These are phyloP conservation scores for Saccharum hybrid DNA, from an alignment of 202 grass and related monocot species.

Conservation along the genomic window DNA sequence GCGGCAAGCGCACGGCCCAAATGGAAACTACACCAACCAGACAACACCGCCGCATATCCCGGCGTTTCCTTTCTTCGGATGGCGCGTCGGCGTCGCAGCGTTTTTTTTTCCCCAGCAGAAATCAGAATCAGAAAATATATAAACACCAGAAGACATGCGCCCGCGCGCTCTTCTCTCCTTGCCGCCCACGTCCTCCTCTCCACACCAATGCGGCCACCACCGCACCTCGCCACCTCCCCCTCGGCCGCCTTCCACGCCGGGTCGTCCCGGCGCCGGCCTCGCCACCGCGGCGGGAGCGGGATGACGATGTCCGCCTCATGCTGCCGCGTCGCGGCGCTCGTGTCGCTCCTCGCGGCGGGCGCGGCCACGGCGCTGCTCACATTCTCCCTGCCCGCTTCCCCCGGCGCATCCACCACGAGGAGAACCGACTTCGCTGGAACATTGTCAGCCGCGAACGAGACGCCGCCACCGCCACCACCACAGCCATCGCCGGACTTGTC, in stretches of 20 bases:
- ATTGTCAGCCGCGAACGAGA: background rate
- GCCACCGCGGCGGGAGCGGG: constrained; percentile 30
- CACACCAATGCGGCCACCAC: constrained; percentile 29
- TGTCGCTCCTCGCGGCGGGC: constrained; percentile 42
- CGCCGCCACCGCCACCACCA: background rate
- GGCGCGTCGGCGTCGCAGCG: background rate
- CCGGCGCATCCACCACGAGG: background rate
- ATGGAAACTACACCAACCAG: background rate
- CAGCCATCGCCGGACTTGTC: background rate
- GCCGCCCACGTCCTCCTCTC: constrained; percentile 4
- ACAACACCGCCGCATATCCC: background rate
- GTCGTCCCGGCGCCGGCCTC: constrained; percentile 36
- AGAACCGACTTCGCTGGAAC: background rate
- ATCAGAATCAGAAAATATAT: too few species aligned
- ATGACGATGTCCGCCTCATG: constrained; percentile 7
- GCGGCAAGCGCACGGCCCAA: background rate
- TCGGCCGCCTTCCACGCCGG: background rate
- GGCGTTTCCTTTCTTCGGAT: background rate
- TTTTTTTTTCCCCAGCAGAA: background rate
- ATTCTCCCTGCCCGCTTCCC: constrained; percentile 38
- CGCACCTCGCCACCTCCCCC: constrained; percentile 26
- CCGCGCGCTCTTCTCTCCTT: constrained; percentile 22
- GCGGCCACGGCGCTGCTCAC: constrained; percentile 57
- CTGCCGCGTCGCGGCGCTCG: constrained; percentile 33
- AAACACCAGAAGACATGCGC: background rate